Evolutionary conservation across 352 stramenopile species (phyloP).

Genomic region (Phytophthora gonapodyides): DNA sequence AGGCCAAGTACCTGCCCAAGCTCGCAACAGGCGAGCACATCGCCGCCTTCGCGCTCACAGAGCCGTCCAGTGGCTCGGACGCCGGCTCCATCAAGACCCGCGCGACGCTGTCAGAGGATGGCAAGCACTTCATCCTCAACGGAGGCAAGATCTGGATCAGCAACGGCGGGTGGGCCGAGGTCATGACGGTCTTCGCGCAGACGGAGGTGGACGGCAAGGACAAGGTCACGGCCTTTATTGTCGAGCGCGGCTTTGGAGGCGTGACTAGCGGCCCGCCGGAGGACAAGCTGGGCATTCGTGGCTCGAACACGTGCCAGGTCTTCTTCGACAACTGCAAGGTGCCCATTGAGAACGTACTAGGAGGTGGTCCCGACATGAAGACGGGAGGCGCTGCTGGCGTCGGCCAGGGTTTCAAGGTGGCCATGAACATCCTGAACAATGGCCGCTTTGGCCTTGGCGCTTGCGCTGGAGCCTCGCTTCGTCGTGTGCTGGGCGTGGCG

Average conservation of each 20-base stretch:
- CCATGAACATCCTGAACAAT: conserved; percentile 95
- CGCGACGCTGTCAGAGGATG: conserved; percentile 89
- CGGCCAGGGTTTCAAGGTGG: conserved; percentile 92
- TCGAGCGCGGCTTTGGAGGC: conserved; percentile 93
- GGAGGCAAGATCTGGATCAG: conserved; percentile 98
- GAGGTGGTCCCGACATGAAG: conserved; percentile 76
- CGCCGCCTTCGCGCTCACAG: conserved; percentile 88
- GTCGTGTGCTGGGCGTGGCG: conserved; percentile 65
- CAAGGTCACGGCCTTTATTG: conserved; percentile 98
- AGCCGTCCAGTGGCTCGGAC: conserved; percentile 92
- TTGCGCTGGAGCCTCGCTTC: conserved; percentile 70
- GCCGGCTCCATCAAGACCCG: conserved; percentile 91
- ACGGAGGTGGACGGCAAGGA: conserved; percentile 95
- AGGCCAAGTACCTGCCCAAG: conserved; percentile 90
- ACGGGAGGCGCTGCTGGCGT: conserved; percentile 70
- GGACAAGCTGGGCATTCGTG: conserved; percentile 97
- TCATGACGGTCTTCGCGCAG: conserved; percentile 98
- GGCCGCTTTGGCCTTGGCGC: conserved; percentile 88
- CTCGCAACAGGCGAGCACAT: conserved; percentile 89
- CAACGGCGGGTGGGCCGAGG: conserved; percentile 95
- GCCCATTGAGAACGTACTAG: conserved; percentile 90
- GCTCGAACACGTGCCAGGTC: conserved; percentile 97
- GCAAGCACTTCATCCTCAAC: conserved; percentile 92
- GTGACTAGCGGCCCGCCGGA: conserved; percentile 93
- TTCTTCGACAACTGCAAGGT: conserved; percentile 97